Conservation (phyloP, 768 basidiomycete genomes). For the Lactarius quietus region DNA sequence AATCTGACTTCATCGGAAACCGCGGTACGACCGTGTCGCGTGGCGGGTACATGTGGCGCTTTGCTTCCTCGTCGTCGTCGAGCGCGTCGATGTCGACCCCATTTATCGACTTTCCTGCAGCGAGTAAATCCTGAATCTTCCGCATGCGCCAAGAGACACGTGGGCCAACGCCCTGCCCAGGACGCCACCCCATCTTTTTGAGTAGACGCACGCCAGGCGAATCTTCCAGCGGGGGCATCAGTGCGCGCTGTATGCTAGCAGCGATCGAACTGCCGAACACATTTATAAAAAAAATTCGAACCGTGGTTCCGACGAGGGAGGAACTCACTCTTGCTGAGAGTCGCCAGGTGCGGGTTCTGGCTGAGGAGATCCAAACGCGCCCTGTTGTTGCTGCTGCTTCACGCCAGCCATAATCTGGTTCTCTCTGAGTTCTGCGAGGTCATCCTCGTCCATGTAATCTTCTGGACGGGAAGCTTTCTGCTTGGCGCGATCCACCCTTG, state of each 20-base stretch:
- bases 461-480: conserved; percentile 63
- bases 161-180: conserved; percentile 92
- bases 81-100: conserved; percentile 34
- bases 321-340: conserved; percentile 49
- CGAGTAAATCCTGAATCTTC: conserved; percentile 62
- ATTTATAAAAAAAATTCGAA: background rate
- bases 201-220: conserved; percentile 83
- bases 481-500: conserved; percentile 70
- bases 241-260: conserved; percentile 55
- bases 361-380: conserved; percentile 60
- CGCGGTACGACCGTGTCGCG: conserved; percentile 66
- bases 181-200: conserved; percentile 93
- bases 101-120: conserved; percentile 33
- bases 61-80: conserved; percentile 71
- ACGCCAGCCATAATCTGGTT: conserved; percentile 56
- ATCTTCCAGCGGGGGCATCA: conserved; percentile 72
- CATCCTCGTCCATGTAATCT: conserved; percentile 99
- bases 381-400: conserved; percentile 69
- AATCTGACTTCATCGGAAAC: conserved; percentile 68
- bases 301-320: background rate
- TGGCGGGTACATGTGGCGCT: conserved; percentile 83
- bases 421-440: conserved; percentile 77
- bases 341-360: conserved; percentile 47
- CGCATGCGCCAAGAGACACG: conserved; percentile 76
- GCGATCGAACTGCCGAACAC: conserved; percentile 51